phyloP scores from a whole-genome alignment of 179 eudicot genomes.

The Silene coronaria region DNA sequence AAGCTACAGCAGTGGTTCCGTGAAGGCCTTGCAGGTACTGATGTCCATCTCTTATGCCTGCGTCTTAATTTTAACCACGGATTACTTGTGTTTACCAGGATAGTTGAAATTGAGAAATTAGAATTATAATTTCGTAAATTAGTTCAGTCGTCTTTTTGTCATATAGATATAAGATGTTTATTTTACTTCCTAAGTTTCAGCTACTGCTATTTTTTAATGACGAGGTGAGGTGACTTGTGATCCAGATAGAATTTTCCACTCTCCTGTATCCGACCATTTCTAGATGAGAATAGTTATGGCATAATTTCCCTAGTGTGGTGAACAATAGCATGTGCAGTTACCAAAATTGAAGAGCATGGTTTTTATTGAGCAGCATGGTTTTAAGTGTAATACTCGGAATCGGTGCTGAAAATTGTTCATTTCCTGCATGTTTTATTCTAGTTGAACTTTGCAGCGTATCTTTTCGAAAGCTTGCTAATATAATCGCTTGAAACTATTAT shows the following conservation, averaged over 20 bases:
- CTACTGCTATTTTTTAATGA: not conserved
- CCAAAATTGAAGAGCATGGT: not conserved
- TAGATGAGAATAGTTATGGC: not conserved
- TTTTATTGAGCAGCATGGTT: no score
- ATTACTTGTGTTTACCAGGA: not conserved
- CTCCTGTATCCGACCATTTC: not conserved
- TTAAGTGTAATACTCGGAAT: no score
- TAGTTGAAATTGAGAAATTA: not conserved
- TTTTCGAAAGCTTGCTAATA: no score
- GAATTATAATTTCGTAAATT: not conserved
- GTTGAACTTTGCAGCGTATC: no score
- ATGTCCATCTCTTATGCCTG: not conserved
- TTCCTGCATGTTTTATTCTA: no score
- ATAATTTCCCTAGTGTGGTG: not conserved
- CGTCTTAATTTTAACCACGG: not conserved
- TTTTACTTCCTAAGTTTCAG: not conserved
- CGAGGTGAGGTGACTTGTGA: not conserved
- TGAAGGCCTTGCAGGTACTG: conserved; percentile 87
- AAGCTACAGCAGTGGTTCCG: conserved; percentile 85
- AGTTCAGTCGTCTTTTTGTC: not conserved
- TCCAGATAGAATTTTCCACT: not conserved
- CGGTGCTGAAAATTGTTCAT: no score
- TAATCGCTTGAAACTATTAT: no score
- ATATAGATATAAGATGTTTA: not conserved
- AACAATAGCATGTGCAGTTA: not conserved